Percentiles rank a stretch among this genome's conserved stretches.
Conservation (phyloP, 179 eudicot genomes). For the Silene noctiflora region DNA sequence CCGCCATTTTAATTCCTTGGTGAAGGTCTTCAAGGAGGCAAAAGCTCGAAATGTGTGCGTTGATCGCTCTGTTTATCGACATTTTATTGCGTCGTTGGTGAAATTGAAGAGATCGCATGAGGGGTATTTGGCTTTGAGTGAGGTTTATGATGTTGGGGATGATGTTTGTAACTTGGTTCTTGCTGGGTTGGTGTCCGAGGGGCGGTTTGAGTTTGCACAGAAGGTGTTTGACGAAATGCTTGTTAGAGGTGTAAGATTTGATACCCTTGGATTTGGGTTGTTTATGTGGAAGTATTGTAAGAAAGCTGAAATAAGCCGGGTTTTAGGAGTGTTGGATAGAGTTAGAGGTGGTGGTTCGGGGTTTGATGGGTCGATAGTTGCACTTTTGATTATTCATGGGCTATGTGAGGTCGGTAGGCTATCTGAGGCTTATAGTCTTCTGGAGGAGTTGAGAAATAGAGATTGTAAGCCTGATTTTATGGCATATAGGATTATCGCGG, state of each 20-base stretch:
- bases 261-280: constrained; percentile 72
- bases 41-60: constrained; percentile 35
- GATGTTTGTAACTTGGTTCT: constrained; percentile 58
- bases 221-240: constrained; percentile 76
- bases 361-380: constrained; percentile 59
- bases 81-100: constrained; percentile 36
- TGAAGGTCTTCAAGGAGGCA: constrained; percentile 46
- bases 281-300: constrained; percentile 54
- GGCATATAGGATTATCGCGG: constrained; percentile 75
- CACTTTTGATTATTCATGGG: constrained; percentile 65
- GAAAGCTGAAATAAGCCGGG: constrained; percentile 30
- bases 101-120: constrained; percentile 36
- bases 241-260: constrained; percentile 41
- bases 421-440: constrained; percentile 44
- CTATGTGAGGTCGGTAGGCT: constrained; percentile 50
- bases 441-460: constrained; percentile 65
- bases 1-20: constrained; percentile 49
- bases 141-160: constrained; percentile 33
- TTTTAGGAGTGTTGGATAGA: constrained; percentile 46
- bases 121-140: constrained; percentile 41
- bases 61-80: constrained; percentile 38
- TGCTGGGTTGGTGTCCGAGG: constrained; percentile 55
- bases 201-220: constrained; percentile 37
- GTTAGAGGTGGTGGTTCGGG: constrained; percentile 35
- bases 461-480: constrained; percentile 85